Base-by-base conservation (phyloP, 768 basidiomycete genomes). In the Mycena venus region DNA sequence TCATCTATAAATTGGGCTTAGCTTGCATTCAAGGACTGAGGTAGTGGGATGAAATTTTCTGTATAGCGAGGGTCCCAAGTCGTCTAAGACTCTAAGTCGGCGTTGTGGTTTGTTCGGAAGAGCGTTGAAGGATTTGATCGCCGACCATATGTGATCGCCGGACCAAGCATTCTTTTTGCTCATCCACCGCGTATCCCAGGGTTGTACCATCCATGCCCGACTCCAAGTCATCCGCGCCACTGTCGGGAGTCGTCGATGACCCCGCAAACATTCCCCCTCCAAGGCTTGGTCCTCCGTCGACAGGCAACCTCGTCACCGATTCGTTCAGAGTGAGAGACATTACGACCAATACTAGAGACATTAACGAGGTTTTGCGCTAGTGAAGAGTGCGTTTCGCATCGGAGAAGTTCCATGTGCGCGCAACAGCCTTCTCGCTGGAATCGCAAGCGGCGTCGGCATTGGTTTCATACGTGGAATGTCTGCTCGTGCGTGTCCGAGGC, bases 371-470 rank as follows among this genome's bases (percentile, higher is more conserved):
- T 53, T 10, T 44, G 73, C 53, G 29, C 40, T 53, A 75, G 62
- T 73, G 47, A 76, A 88, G 87, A 93, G 93, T 81, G 84, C 91
- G 21, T 85, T 86, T 74, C 88, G 90, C 79, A 87, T 96, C 60
- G 87, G 88, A 62, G 90, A 94, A 77, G 87, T 95, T 14, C 95
- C 94, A 3, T 96, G 95, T 79, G 93, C 92, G 59, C 88, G 95
- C 42, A 93, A 90, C 72, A 93, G 93, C 79, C 83, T 96, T 42
- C 83, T 96, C 75, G 90, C 88, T 63, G 95, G 95, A 17, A 95
- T 96, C 77, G 93, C 91, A n/a, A 91, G 93, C 70, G 95, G 95
- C 17, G 88, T 87, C 1, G 95, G 94, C 1, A 89, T 96, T 67
- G 95, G 95, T 23, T 85, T 93, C 67, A 90, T 96, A 66, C 89